Evolutionary conservation across 2,329 filamentous ascomycete species (phyloP).

Genomic region (Aspergillus flavus): DNA sequence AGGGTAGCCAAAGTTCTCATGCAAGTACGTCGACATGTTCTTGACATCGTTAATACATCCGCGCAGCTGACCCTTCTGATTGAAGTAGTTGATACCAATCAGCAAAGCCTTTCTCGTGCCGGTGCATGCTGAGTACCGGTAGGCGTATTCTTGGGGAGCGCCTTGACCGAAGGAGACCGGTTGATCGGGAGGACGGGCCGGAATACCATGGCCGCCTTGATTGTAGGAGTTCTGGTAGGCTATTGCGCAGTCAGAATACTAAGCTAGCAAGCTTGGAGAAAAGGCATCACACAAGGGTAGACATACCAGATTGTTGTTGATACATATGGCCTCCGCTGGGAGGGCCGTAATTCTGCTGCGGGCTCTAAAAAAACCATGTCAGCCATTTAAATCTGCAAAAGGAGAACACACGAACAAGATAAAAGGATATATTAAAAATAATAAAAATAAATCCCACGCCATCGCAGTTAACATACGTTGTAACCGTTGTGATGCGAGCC

Average conservation of each 20-base stretch:
- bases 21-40: constrained; percentile 92
- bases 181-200: constrained; percentile 66
- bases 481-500: constrained; percentile 37
- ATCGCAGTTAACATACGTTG: constrained; percentile 34
- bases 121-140: constrained; percentile 89
- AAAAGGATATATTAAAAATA: neutral
- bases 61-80: constrained; percentile 83
- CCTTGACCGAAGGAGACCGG: constrained; percentile 77
- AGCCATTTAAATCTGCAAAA: constrained; percentile 9
- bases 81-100: constrained; percentile 97
- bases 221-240: constrained; percentile 57
- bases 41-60: constrained; percentile 98
- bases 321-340: constrained; percentile 42
- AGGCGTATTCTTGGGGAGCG: constrained; percentile 77
- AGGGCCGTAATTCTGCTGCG: constrained; percentile 36
- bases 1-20: constrained; percentile 87
- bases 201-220: constrained; percentile 56
- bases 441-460: neutral
- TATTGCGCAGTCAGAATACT: constrained; percentile 2
- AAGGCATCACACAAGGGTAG: neutral
- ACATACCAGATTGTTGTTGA: constrained; percentile 44
- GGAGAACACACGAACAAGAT: neutral
- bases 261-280: neutral
- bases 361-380: constrained; percentile 24
- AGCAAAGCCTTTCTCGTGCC: constrained; percentile 85